Percentiles rank a stretch among this genome's conserved stretches.
These are phyloP conservation scores for Millerozyma miso DNA, from an alignment of 805 yeast genomes.

Conservation along the genomic window DNA sequence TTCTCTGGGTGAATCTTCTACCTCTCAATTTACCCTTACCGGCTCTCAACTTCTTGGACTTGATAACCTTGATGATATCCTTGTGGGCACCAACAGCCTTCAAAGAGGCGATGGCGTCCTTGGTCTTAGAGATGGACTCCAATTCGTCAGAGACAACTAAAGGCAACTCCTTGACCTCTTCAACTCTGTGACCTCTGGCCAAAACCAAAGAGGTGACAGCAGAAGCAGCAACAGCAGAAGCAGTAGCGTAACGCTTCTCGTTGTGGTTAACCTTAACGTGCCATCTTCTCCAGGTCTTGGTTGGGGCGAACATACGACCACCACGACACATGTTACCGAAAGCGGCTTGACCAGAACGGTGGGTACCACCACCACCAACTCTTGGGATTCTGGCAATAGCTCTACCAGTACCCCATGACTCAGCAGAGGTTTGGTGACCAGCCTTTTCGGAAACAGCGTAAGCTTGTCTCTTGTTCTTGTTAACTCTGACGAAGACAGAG, in stretches of 20 bases:
- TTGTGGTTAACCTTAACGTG: conserved; percentile 99
- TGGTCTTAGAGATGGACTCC: conserved; percentile 93
- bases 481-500: conserved; percentile 96
- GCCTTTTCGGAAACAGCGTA: conserved; percentile 99
- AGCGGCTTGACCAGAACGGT: conserved; percentile 99
- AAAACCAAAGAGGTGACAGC: conserved; percentile 97
- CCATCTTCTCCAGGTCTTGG: conserved; percentile 99
- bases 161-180: conserved; percentile 97
- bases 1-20: conserved; percentile 99
- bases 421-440: conserved; percentile 99
- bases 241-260: conserved; percentile 99
- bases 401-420: conserved; percentile 99
- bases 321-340: conserved; percentile 99
- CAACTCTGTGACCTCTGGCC: conserved; percentile 99
- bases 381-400: conserved; percentile 99
- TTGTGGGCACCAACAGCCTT: conserved; percentile 99
- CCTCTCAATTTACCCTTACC: conserved; percentile 99
- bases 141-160: conserved; percentile 91
- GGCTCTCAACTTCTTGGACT: conserved; percentile 98
- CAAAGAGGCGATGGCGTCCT: conserved; percentile 96
- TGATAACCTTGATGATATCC: conserved; percentile 96
- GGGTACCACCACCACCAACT: conserved; percentile 99
- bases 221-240: conserved; percentile 99
- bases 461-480: conserved; percentile 99
- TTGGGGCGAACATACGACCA: conserved; percentile 99